These are phyloP conservation scores for Meyerozyma athensensis DNA, from an alignment of 1,139 yeast genomes.

Conservation along the genomic window DNA sequence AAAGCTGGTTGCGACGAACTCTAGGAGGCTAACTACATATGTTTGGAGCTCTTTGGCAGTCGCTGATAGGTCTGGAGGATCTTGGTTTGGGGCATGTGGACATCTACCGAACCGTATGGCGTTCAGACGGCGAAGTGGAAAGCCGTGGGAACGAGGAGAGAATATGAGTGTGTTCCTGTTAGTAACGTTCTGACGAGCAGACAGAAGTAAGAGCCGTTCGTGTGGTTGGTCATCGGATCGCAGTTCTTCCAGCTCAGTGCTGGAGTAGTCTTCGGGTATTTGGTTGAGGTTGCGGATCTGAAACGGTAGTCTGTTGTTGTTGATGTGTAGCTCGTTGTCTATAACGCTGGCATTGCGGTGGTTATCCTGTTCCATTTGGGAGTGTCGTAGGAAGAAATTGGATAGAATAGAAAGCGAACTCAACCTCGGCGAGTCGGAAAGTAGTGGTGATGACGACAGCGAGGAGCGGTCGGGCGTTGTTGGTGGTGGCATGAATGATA, in stretches of 20 bases:
- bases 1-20: slow-evolving; percentile 2
- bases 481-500: not conserved
- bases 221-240: slow-evolving; percentile 16
- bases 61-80: not conserved
- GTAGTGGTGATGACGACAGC: slow-evolving; percentile 2
- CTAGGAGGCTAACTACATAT: not conserved
- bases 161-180: slow-evolving; percentile 16
- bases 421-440: slow-evolving; percentile 1
- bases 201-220: slow-evolving; percentile 24
- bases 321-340: slow-evolving; percentile 10
- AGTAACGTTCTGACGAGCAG: slow-evolving; percentile 25
- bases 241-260: slow-evolving; percentile 7
- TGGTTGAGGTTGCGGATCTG: slow-evolving; percentile 7
- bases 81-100: slow-evolving; percentile 3
- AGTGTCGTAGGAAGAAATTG: slow-evolving; percentile 2
- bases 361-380: slow-evolving; percentile 2
- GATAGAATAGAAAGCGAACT: slow-evolving; percentile 2
- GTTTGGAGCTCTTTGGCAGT: slow-evolving; percentile 5
- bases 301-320: slow-evolving; percentile 9
- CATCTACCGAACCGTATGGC: slow-evolving; percentile 8
- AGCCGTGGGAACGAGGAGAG: slow-evolving; percentile 7
- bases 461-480: slow-evolving; percentile 2
- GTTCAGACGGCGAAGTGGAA: slow-evolving; percentile 13
- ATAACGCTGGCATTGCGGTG: slow-evolving; percentile 4
- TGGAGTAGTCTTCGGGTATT: slow-evolving; percentile 4